These are phyloP conservation scores for Aureobasidium musti DNA, from an alignment of 2,329 filamentous ascomycete genomes.

Conservation along the genomic window DNA sequence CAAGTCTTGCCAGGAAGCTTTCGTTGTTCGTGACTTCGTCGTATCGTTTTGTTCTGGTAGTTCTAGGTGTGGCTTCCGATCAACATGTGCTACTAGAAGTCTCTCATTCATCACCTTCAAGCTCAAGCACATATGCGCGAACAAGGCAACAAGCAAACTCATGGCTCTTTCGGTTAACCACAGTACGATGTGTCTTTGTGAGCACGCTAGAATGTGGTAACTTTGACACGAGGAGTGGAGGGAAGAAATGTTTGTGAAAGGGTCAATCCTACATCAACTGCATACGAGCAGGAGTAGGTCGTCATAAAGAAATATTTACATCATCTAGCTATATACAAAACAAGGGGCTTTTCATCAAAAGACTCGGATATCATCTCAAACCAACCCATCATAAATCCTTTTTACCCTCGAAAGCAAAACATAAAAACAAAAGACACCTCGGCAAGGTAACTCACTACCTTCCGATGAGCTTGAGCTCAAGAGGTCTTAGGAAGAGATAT, in stretches of 20 bases:
- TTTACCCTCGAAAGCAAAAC: neutral
- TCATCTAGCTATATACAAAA: constrained; percentile 8
- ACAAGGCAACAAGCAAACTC: no score
- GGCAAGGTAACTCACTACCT: constrained; percentile 27
- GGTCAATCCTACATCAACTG: neutral
- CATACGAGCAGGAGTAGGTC: neutral
- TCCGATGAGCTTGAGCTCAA: constrained; percentile 50
- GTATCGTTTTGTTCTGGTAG: no score
- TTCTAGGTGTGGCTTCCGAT: no score
- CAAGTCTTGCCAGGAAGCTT: no score
- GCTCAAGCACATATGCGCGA: no score
- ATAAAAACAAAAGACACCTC: constrained; percentile 3
- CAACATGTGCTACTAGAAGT: no score
- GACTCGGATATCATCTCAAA: constrained; percentile 9
- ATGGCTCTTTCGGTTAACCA: no score
- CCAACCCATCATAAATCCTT: constrained; percentile 13
- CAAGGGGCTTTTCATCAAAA: neutral
- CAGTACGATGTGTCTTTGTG: no score
- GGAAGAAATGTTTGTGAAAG: neutral
- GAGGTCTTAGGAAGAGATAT: constrained; percentile 55
- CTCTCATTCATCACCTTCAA: no score
- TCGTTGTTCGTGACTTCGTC: no score
- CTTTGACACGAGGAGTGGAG: no score
- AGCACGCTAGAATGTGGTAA: no score
- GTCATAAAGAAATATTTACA: neutral